Percentiles rank a stretch among this genome's conserved stretches.
Conservation (phyloP, 495 filamentous ascomycete species). For the Aspergillus wentii region DNA sequence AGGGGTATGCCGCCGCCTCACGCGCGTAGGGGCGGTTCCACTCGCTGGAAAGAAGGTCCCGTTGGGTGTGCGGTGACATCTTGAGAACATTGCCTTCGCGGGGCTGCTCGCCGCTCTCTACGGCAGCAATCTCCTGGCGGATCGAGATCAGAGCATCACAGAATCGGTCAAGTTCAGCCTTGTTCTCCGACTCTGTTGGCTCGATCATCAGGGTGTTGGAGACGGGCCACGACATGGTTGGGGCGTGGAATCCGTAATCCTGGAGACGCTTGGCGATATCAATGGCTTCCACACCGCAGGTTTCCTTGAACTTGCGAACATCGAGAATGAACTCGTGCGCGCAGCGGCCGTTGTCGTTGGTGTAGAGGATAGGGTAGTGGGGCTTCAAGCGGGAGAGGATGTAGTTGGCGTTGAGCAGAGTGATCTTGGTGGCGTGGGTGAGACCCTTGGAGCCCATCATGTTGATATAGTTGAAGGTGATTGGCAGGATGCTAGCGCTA, state of each 20-base stretch:
- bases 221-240: constrained; percentile 98
- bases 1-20: constrained; percentile 84
- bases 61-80: constrained; percentile 84
- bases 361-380: constrained; percentile 90
- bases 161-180: constrained; percentile 93
- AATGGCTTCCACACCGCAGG: constrained; percentile 84
- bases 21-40: constrained; percentile 78
- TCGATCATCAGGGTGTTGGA: constrained; percentile 98
- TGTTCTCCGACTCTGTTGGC: constrained; percentile 91
- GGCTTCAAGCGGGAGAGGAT: constrained; percentile 86
- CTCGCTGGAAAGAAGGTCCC: constrained; percentile 63
- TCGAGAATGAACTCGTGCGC: constrained; percentile 99
- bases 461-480: constrained; percentile 96
- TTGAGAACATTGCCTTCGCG: constrained; percentile 86
- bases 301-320: constrained; percentile 78
- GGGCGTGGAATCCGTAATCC: constrained; percentile 97
- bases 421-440: constrained; percentile 92
- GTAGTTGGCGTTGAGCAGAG: constrained; percentile 95
- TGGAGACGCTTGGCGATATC: constrained; percentile 97
- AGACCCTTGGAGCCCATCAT: constrained; percentile 92
- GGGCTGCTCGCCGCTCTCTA: constrained; percentile 77
- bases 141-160: constrained; percentile 89
- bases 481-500: constrained; percentile 89
- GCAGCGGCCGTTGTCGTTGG: constrained; percentile 80
- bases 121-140: constrained; percentile 74